Evolutionary conservation across 345 rosid genomes (phyloP).

Genomic region (Hibiscus trionum): DNA sequence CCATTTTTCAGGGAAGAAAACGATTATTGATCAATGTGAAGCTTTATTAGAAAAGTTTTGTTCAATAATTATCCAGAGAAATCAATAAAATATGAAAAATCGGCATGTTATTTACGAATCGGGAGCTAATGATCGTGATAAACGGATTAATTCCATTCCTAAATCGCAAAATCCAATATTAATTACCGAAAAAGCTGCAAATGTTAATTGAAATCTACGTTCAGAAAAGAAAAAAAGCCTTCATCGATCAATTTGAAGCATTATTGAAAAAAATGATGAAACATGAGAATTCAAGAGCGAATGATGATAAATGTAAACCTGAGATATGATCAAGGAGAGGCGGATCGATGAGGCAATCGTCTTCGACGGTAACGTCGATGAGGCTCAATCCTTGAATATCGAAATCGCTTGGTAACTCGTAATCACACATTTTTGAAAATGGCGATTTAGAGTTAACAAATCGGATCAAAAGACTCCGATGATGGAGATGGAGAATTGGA

Average conservation of each 20-base stretch:
- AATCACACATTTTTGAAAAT: slow-evolving; percentile 41
- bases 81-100: not conserved
- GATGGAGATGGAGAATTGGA: not conserved
- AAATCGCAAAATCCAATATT: not conserved
- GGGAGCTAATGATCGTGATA: not conserved
- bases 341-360: slow-evolving; percentile 65
- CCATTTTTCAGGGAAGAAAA: not conserved
- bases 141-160: not conserved
- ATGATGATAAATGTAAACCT: slow-evolving; percentile 20
- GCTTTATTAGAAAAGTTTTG: not conserved
- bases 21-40: not conserved
- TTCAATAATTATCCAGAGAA: not conserved
- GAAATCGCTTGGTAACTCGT: slow-evolving; percentile 27
- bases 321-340: slow-evolving; percentile 29
- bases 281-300: not conserved
- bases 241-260: not conserved
- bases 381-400: slow-evolving; percentile 47
- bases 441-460: slow-evolving; percentile 1
- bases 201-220: not conserved
- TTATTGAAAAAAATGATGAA: not conserved
- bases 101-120: not conserved
- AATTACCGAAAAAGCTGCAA: not conserved
- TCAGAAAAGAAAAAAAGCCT: not conserved
- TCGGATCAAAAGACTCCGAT: not conserved
- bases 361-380: slow-evolving; percentile 74